These are phyloP conservation scores for Trichoderma atroviride DNA, from an alignment of 2,329 filamentous ascomycete genomes.

Conservation along the genomic window DNA sequence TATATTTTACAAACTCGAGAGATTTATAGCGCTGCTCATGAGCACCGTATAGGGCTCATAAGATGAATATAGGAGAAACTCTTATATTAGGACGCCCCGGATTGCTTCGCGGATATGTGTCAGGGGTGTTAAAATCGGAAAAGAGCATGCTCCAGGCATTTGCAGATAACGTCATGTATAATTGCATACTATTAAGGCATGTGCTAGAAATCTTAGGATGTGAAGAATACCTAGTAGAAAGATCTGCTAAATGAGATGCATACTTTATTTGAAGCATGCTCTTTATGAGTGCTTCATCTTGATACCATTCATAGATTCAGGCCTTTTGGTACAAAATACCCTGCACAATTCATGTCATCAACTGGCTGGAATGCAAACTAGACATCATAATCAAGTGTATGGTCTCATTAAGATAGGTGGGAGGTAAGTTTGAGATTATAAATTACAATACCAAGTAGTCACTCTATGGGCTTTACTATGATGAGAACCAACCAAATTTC, in stretches of 20 bases:
- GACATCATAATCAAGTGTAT: too few species aligned
- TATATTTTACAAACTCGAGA: background rate
- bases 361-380: too few species aligned
- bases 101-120: conserved; percentile 41
- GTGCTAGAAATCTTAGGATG: background rate
- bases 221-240: background rate
- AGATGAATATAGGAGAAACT: background rate
- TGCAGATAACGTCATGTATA: background rate
- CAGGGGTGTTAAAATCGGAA: conserved; percentile 26
- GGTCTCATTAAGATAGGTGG: too few species aligned
- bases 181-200: background rate
- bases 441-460: too few species aligned
- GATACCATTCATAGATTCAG: too few species aligned
- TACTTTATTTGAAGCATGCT: background rate
- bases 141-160: conserved; percentile 41
- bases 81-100: conserved; percentile 40
- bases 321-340: too few species aligned
- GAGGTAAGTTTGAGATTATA: too few species aligned
- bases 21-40: too few species aligned
- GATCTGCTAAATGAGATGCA: background rate
- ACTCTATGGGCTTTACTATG: too few species aligned
- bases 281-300: background rate
- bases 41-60: too few species aligned
- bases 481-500: too few species aligned
- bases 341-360: too few species aligned